Percentiles rank a stretch among this genome's conserved stretches.
Conservation (phyloP, 345 rosid species). For the Odontarrhena argentea region DNA sequence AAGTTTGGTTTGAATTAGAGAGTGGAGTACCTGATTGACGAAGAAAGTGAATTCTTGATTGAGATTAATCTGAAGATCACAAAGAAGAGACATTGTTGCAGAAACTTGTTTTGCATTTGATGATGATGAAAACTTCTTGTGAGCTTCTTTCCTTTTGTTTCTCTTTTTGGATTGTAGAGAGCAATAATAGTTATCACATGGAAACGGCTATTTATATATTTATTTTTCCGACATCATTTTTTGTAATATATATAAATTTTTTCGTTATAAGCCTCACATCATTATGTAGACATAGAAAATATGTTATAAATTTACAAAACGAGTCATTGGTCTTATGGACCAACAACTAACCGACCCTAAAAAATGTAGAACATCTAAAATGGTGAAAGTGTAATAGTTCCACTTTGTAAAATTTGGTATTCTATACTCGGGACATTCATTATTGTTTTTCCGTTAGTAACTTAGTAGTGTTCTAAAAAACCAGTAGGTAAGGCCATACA, state of each 20-base stretch:
- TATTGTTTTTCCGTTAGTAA: too few relatives aligned
- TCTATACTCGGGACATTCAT: not conserved
- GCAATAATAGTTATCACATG: constrained; percentile 41
- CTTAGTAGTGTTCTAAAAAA: too few relatives aligned
- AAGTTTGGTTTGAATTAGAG: not conserved
- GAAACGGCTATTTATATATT: constrained; percentile 38
- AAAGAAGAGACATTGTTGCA: constrained; percentile 53
- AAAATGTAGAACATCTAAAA: not conserved
- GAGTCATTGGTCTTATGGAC: constrained; percentile 16
- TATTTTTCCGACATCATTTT: not conserved
- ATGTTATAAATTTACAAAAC: not conserved
- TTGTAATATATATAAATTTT: not conserved
- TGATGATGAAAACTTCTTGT: constrained; percentile 35
- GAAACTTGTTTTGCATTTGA: constrained; percentile 39
- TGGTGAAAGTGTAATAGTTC: constrained; percentile 7
- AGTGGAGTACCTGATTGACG: constrained; percentile 51
- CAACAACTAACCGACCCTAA: constrained; percentile 10
- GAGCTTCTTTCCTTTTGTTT: constrained; percentile 30
- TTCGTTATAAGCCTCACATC: not conserved
- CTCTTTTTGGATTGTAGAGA: constrained; percentile 35
- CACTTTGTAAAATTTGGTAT: not conserved
- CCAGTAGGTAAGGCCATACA: too few relatives aligned
- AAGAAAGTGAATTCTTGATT: constrained; percentile 55
- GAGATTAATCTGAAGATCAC: constrained; percentile 55
- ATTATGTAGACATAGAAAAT: not conserved